These are phyloP conservation scores for Psilocybe sp. DNA, from an alignment of 768 basidiomycete genomes.

Conservation along the genomic window DNA sequence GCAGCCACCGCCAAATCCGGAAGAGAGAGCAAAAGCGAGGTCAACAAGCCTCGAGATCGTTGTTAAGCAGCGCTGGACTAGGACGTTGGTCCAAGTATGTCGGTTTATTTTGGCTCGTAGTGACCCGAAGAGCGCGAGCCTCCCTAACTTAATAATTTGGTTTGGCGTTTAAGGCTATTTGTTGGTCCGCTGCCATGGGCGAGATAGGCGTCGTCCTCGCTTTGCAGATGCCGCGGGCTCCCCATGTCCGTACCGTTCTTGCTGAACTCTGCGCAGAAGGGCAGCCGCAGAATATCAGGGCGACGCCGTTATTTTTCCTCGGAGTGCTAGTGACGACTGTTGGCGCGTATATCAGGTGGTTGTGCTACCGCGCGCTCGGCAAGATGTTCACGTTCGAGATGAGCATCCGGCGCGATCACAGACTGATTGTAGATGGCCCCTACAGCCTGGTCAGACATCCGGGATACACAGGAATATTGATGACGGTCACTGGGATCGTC, in stretches of 20 bases:
- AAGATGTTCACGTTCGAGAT: slow-evolving; percentile 51
- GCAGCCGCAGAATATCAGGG: slow-evolving; percentile 22
- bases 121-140: not conserved
- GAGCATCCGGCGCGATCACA: slow-evolving; percentile 43
- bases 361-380: slow-evolving; percentile 46
- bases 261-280: slow-evolving; percentile 23
- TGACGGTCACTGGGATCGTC: slow-evolving; percentile 30
- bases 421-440: slow-evolving; percentile 45
- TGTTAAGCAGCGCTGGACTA: slow-evolving; percentile 31
- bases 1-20: slow-evolving; percentile 32
- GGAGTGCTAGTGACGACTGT: slow-evolving; percentile 35
- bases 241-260: slow-evolving; percentile 22
- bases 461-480: slow-evolving; percentile 42
- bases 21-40: slow-evolving; percentile 28
- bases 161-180: slow-evolving; percentile 26
- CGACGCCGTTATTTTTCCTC: slow-evolving; percentile 29
- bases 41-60: slow-evolving; percentile 35
- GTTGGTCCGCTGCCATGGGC: slow-evolving; percentile 34
- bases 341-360: slow-evolving; percentile 39
- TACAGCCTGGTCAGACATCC: slow-evolving; percentile 50
- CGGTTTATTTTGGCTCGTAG: not conserved
- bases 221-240: slow-evolving; percentile 18
- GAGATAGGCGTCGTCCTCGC: slow-evolving; percentile 38
- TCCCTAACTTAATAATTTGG: not conserved
- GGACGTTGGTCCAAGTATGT: slow-evolving; percentile 33